phyloP scores from a whole-genome alignment of 805 yeast species.

The Candida patagonica region DNA sequence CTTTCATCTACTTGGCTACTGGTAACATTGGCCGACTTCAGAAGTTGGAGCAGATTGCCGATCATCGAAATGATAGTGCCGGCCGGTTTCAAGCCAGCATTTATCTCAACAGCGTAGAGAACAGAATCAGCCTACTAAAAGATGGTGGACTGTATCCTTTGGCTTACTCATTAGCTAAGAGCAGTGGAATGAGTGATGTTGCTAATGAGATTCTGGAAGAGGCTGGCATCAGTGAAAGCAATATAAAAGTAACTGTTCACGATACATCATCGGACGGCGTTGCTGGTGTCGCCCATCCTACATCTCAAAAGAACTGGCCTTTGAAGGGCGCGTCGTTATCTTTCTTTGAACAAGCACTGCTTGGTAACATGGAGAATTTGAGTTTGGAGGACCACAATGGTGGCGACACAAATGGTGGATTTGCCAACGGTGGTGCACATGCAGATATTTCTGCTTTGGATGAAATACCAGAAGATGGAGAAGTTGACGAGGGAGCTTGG shows the following conservation, averaged over 20 bases:
- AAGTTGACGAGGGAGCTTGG: slow-evolving; percentile 68
- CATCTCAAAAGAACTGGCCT: slow-evolving; percentile 64
- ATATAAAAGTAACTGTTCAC: slow-evolving; percentile 50
- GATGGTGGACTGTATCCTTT: slow-evolving; percentile 76
- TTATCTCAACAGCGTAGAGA: slow-evolving; percentile 63
- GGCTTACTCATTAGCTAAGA: slow-evolving; percentile 87
- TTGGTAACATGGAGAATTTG: slow-evolving; percentile 67
- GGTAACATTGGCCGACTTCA: slow-evolving; percentile 70
- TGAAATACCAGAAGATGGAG: slow-evolving; percentile 32
- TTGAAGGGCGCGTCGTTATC: slow-evolving; percentile 61
- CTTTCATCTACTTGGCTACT: slow-evolving; percentile 76
- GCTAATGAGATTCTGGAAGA: slow-evolving; percentile 66
- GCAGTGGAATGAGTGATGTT: slow-evolving; percentile 68
- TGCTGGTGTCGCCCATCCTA: slow-evolving; percentile 38
- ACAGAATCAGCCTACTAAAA: slow-evolving; percentile 64
- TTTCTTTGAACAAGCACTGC: slow-evolving; percentile 75
- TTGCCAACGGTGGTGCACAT: slow-evolving; percentile 6
- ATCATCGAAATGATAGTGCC: slow-evolving; percentile 70
- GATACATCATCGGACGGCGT: slow-evolving; percentile 29
- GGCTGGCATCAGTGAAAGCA: slow-evolving; percentile 55
- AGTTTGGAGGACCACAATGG: slow-evolving; percentile 33
- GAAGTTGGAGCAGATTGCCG: slow-evolving; percentile 86
- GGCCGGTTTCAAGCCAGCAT: slow-evolving; percentile 77
- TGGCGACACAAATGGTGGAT: slow-evolving; percentile 9
- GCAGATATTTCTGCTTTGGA: slow-evolving; percentile 21